Evolutionary conservation across 202 grass and related monocot species (phyloP).

Genomic region (Setaria viridis): DNA sequence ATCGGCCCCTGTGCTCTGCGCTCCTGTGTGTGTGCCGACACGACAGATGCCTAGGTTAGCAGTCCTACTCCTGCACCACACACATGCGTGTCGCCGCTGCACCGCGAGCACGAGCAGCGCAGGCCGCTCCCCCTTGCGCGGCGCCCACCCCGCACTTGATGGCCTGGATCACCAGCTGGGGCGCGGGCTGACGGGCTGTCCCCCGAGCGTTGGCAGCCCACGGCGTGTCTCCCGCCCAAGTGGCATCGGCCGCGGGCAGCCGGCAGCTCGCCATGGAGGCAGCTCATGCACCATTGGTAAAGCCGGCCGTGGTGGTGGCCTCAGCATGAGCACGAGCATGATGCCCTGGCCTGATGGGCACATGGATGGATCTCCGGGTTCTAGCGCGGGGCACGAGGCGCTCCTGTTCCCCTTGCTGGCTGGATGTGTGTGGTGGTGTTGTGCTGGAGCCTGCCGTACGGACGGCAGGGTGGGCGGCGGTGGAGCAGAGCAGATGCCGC

Average conservation of each 20-base stretch:
- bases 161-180: background rate
- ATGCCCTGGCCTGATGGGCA: background rate
- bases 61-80: background rate
- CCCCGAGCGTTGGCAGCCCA: conserved; percentile 15
- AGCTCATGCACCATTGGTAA: background rate
- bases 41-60: background rate
- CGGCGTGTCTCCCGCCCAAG: conserved; percentile 46
- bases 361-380: background rate
- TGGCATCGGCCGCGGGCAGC: conserved; percentile 7
- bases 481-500: background rate
- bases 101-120: conserved; percentile 20
- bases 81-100: background rate
- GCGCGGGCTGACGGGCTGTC: background rate
- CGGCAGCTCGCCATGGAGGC: background rate
- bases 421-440: too few species aligned
- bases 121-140: background rate
- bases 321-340: too few species aligned
- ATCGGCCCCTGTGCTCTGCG: background rate
- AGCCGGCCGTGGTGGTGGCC: background rate
- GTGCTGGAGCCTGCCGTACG: too few species aligned
- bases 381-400: too few species aligned
- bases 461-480: background rate
- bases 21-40: background rate
- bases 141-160: too few species aligned
- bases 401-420: too few species aligned